phyloP scores from a whole-genome alignment of 768 basidiomycete genomes.

The Mycena maculata region DNA sequence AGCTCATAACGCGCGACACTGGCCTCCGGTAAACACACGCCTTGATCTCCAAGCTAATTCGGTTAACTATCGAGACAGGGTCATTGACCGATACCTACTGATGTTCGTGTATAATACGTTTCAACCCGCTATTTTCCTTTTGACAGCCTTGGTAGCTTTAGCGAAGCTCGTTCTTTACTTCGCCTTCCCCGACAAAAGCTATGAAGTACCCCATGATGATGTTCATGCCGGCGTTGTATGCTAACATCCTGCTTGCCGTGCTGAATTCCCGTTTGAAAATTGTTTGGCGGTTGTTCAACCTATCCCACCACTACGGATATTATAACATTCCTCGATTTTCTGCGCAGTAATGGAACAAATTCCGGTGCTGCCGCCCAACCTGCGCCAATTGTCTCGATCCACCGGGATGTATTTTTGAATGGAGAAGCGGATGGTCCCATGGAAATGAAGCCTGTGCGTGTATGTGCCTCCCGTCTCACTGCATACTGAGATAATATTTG shows the following conservation, averaged over 20 bases:
- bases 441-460: neutral
- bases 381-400: neutral
- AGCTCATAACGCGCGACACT: neutral
- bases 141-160: neutral
- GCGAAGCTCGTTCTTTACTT: neutral
- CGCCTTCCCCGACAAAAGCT: neutral
- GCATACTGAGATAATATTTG: too few relatives aligned
- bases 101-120: neutral
- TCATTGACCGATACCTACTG: neutral
- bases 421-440: neutral
- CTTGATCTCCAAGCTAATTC: neutral
- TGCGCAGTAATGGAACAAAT: neutral
- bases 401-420: neutral
- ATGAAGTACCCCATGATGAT: neutral
- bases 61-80: neutral
- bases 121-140: neutral
- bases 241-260: slow-evolving; percentile 44
- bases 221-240: slow-evolving; percentile 38
- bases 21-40: neutral
- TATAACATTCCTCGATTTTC: neutral
- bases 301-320: neutral
- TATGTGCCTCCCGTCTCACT: too few relatives aligned
- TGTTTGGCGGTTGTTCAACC: slow-evolving; percentile 28
- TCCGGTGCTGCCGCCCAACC: neutral
- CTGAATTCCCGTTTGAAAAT: slow-evolving; percentile 45